Evolutionary conservation across 2,329 filamentous ascomycete species (phyloP).

Genomic region (Coniosporium tulheliwenetii): DNA sequence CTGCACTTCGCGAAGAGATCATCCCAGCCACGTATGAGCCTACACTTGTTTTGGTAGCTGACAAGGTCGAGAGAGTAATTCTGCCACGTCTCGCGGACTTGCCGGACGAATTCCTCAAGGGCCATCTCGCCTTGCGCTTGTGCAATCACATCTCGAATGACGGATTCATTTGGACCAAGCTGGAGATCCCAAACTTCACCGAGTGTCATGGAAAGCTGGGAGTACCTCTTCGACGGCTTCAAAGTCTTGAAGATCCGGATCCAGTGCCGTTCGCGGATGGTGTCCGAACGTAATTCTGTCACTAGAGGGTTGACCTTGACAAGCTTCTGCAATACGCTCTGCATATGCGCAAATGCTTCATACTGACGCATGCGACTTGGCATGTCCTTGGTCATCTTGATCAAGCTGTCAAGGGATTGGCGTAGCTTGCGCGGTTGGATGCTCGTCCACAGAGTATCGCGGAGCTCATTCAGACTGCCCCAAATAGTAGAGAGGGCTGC

Average conservation of each 20-base stretch:
- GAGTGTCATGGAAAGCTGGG: conserved; percentile 85
- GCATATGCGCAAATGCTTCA: conserved; percentile 97
- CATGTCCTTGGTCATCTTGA: conserved; percentile 99
- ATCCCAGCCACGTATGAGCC: conserved; percentile 93
- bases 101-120: conserved; percentile 89
- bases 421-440: conserved; percentile 90
- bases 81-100: conserved; percentile 93
- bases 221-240: conserved; percentile 85
- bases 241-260: conserved; percentile 94
- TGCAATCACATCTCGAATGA: conserved; percentile 83
- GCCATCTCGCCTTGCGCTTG: conserved; percentile 98
- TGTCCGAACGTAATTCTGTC: conserved; percentile 86
- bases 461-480: conserved; percentile 86
- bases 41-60: conserved; percentile 95
- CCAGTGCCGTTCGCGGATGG: conserved; percentile 93
- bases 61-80: conserved; percentile 89
- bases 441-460: conserved; percentile 86
- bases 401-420: conserved; percentile 72
- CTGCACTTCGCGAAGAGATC: conserved; percentile 97
- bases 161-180: conserved; percentile 67
- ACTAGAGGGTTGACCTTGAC: conserved; percentile 84
- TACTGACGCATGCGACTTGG: conserved; percentile 98
- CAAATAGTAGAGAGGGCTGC: conserved; percentile 89
- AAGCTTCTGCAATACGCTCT: conserved; percentile 73
- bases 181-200: conserved; percentile 98